Percentiles rank a stretch among this genome's conserved stretches.
These are phyloP conservation scores for Fraxinus quadrangulata DNA, from an alignment of 257 asterid species.

Conservation along the genomic window DNA sequence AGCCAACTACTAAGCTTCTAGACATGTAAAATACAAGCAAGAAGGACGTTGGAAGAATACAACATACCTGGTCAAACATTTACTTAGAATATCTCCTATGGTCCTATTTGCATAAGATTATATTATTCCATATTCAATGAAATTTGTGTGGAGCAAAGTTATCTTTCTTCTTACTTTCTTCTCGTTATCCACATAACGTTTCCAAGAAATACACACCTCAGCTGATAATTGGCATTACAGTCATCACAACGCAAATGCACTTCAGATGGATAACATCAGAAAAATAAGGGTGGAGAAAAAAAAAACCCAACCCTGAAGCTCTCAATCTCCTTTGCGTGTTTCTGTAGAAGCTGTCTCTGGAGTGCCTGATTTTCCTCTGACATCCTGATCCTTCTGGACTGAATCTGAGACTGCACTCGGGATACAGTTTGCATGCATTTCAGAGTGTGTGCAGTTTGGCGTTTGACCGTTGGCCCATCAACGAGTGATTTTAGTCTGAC, in stretches of 20 bases:
- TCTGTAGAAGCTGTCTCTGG: slow-evolving; percentile 85
- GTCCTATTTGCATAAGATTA: not conserved
- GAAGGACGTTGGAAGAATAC: not conserved
- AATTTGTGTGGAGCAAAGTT: not conserved
- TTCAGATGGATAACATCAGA: not conserved
- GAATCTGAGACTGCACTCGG: slow-evolving; percentile 89
- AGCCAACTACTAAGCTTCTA: not conserved
- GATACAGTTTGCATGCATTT: slow-evolving; percentile 85
- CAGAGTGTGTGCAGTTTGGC: slow-evolving; percentile 81
- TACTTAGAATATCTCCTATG: not conserved
- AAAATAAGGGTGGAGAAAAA: slow-evolving; percentile 2
- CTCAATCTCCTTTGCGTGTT: slow-evolving; percentile 85
- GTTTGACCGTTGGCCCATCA: slow-evolving; percentile 77
- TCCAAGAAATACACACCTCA: not conserved
- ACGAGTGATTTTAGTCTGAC: slow-evolving; percentile 83
- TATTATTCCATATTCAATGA: not conserved
- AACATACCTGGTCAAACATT: not conserved
- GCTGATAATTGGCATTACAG: not conserved
- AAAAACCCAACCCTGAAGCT: slow-evolving; percentile 54
- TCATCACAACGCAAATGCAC: not conserved
- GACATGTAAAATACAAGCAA: not conserved
- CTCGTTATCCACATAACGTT: not conserved
- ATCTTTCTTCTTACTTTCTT: not conserved
- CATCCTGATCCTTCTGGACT: slow-evolving; percentile 77
- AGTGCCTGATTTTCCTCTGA: slow-evolving; percentile 87